These are phyloP conservation scores for Parachaetomium inaequale DNA, from an alignment of 495 filamentous ascomycete genomes.

Conservation along the genomic window DNA sequence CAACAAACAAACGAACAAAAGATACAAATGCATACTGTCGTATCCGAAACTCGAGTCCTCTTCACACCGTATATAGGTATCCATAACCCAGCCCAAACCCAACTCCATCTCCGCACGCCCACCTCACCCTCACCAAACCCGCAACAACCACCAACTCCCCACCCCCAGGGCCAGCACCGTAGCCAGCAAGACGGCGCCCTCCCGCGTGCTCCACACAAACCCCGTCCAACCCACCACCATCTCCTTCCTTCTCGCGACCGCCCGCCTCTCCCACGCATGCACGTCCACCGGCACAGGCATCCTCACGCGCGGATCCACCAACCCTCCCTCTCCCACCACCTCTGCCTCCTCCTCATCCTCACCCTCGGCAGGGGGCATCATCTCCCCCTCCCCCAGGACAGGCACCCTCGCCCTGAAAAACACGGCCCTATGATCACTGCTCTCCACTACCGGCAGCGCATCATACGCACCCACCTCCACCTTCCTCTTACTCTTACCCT, in stretches of 20 bases:
- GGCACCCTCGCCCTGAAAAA: slow-evolving; percentile 62
- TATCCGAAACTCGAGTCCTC: no score
- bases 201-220: slow-evolving; percentile 42
- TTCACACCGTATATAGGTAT: neutral
- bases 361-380: slow-evolving; percentile 22
- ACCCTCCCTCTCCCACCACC: slow-evolving; percentile 11
- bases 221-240: slow-evolving; percentile 45
- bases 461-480: slow-evolving; percentile 60
- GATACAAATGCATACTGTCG: neutral
- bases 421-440: slow-evolving; percentile 84
- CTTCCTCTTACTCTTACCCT: slow-evolving; percentile 8
- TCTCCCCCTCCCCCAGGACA: slow-evolving; percentile 34
- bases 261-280: slow-evolving; percentile 43
- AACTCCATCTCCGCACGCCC: neutral
- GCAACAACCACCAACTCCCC: slow-evolving; percentile 40
- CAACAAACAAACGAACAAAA: neutral
- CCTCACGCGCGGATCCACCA: slow-evolving; percentile 35
- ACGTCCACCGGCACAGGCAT: slow-evolving; percentile 43
- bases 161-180: slow-evolving; percentile 35
- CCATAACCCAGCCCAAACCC: neutral
- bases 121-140: slow-evolving; percentile 13
- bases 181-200: slow-evolving; percentile 38
- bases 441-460: slow-evolving; percentile 67
- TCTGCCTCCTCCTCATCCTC: neutral
- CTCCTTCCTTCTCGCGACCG: slow-evolving; percentile 40